phyloP scores from a whole-genome alignment of 2,329 filamentous ascomycete genomes.

The Arthrobotrys musiformis region DNA sequence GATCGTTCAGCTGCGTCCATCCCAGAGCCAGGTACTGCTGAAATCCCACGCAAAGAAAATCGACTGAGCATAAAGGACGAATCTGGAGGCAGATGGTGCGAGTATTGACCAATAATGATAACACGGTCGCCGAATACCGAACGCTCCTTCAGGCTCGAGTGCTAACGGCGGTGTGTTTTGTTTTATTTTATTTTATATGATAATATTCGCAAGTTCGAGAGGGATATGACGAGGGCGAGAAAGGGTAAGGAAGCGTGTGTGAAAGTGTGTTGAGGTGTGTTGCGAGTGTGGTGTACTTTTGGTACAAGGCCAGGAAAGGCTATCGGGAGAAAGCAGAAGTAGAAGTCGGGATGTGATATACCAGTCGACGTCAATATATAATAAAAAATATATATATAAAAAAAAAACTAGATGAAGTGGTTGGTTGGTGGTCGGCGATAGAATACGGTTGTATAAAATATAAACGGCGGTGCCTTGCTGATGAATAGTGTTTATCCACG shows the following conservation, averaged over 20 bases:
- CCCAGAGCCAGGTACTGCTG: constrained; percentile 51
- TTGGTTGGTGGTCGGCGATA: constrained; percentile 17
- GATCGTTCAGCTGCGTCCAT: constrained; percentile 55
- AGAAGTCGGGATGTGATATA: neutral
- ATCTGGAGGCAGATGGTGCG: neutral
- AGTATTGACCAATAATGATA: neutral
- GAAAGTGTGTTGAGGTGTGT: constrained; percentile 27
- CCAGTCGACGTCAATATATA: constrained; percentile 7
- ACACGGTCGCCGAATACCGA: neutral
- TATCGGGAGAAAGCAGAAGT: neutral
- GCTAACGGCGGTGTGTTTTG: neutral
- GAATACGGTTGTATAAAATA: constrained; percentile 21
- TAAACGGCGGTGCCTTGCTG: constrained; percentile 22
- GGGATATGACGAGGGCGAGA: neutral
- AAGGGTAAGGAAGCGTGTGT: too few species aligned
- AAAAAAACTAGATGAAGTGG: neutral
- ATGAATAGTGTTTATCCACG: constrained; percentile 19
- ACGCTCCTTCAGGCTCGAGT: neutral
- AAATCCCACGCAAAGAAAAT: constrained; percentile 47
- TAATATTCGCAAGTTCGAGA: constrained; percentile 12
- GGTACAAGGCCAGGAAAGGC: neutral
- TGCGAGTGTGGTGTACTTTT: constrained; percentile 22
- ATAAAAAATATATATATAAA: neutral
- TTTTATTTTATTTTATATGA: neutral
- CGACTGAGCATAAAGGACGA: constrained; percentile 44